These are phyloP conservation scores for Carex sylvatica DNA, from an alignment of 202 grass and related monocot species.

Conservation along the genomic window DNA sequence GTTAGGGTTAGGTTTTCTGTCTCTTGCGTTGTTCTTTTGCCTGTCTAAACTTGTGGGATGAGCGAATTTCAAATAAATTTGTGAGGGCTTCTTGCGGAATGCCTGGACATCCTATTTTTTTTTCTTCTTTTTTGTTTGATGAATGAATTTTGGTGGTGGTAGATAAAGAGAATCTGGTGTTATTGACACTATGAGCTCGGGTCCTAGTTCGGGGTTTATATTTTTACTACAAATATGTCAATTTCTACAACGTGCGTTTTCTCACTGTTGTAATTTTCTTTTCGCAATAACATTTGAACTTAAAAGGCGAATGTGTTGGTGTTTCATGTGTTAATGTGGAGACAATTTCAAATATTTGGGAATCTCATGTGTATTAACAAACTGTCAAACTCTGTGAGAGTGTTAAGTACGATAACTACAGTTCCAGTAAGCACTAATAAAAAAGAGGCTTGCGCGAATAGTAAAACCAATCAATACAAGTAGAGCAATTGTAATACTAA, in stretches of 20 bases:
- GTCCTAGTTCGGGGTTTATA: not conserved
- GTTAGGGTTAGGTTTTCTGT: slow-evolving; percentile 36
- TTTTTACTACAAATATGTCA: not conserved
- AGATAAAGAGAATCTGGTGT: slow-evolving; percentile 32
- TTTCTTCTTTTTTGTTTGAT: not conserved
- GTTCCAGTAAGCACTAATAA: not conserved
- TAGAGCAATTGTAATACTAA: not conserved
- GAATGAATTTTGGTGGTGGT: slow-evolving; percentile 25
- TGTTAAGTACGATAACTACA: not conserved
- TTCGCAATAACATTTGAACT: not conserved
- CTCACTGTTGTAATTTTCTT: not conserved
- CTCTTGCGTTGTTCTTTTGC: slow-evolving; percentile 35
- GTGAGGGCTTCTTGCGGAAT: slow-evolving; percentile 18
- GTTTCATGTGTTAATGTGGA: not conserved
- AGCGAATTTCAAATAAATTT: slow-evolving; percentile 34
- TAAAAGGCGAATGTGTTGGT: not conserved
- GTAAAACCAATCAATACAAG: not conserved
- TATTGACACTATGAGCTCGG: slow-evolving; percentile 21
- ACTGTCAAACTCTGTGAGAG: not conserved
- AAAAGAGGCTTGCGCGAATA: not conserved
- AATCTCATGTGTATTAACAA: not conserved
- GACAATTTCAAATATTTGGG: not conserved
- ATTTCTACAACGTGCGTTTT: slow-evolving; percentile 15
- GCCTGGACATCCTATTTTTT: slow-evolving; percentile 21
- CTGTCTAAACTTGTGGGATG: slow-evolving; percentile 50